A percentile compares a stretch with the other conserved stretches of the same genome.
Conservation (phyloP, 768 basidiomycete genomes). For the Mrakia frigida region DNA sequence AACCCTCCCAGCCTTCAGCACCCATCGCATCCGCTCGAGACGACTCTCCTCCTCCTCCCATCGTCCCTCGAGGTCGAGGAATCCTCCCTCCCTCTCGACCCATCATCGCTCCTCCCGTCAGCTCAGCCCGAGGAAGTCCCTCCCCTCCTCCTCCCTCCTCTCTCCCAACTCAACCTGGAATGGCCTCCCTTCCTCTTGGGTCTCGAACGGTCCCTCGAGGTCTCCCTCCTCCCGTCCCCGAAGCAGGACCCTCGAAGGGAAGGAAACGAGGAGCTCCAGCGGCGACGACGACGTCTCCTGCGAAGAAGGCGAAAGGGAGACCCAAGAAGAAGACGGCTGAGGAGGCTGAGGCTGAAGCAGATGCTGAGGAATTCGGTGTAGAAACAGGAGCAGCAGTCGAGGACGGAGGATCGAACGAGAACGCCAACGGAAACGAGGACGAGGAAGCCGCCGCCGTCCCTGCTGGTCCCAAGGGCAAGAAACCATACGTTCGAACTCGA, state of each 20-base stretch:
- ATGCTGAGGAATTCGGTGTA: not conserved
- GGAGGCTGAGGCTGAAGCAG: not conserved
- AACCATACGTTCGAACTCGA: not conserved
- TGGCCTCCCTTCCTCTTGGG: not conserved
- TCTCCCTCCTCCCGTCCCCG: not conserved
- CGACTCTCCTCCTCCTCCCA: not conserved
- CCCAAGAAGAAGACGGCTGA: not conserved
- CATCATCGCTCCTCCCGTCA: not conserved
- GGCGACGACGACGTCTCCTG: not conserved
- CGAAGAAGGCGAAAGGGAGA: not conserved
- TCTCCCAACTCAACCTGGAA: not conserved
- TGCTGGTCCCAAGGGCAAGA: constrained; percentile 3
- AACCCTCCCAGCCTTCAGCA: not conserved
- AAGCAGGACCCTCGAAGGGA: not conserved
- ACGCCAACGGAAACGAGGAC: not conserved
- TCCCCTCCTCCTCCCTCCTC: not conserved
- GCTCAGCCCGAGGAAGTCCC: not conserved
- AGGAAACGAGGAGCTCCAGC: not conserved
- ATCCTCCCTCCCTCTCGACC: not conserved
- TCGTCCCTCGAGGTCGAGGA: not conserved
- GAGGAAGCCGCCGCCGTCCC: not conserved
- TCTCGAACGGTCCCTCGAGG: not conserved
- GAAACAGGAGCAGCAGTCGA: not conserved
- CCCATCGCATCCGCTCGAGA: not conserved
- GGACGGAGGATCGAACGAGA: not conserved